These are phyloP conservation scores for Vigna angularis DNA, from an alignment of 306 rosid genomes.

Conservation along the genomic window DNA sequence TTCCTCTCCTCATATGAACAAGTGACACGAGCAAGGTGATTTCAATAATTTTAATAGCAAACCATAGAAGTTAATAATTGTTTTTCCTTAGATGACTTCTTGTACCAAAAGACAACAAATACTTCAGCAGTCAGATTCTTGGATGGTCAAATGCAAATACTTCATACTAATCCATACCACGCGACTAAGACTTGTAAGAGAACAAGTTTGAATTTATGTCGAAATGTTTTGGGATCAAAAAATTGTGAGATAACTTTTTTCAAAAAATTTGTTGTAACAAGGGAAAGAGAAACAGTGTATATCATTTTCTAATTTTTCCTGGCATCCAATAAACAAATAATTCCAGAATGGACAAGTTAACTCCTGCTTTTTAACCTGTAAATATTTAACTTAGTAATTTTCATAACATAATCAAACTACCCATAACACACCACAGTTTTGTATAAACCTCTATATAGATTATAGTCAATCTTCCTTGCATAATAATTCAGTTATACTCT, in stretches of 20 bases:
- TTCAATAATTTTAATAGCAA: constrained; percentile 9
- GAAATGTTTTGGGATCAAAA: too few species aligned
- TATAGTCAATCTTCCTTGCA: constrained; percentile 10
- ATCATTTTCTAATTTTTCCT: neutral
- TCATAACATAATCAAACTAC: neutral
- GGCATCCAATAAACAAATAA: neutral
- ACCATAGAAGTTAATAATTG: neutral
- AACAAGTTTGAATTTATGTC: too few species aligned
- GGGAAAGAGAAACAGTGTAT: neutral
- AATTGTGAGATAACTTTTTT: too few species aligned
- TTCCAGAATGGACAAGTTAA: neutral
- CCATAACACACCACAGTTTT: neutral
- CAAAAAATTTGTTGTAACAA: neutral
- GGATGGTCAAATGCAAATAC: constrained; percentile 1
- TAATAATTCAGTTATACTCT: constrained; percentile 38
- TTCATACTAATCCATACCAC: neutral
- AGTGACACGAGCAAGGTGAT: neutral
- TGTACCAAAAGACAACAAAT: neutral
- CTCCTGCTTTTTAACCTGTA: neutral
- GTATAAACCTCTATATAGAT: neutral
- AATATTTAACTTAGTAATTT: neutral
- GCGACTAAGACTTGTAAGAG: neutral
- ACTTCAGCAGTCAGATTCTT: constrained; percentile 4
- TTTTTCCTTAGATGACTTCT: neutral
- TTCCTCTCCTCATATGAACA: neutral